Conservation (phyloP, 2,329 filamentous ascomycete genomes). For the Lithohypha guttulata region DNA sequence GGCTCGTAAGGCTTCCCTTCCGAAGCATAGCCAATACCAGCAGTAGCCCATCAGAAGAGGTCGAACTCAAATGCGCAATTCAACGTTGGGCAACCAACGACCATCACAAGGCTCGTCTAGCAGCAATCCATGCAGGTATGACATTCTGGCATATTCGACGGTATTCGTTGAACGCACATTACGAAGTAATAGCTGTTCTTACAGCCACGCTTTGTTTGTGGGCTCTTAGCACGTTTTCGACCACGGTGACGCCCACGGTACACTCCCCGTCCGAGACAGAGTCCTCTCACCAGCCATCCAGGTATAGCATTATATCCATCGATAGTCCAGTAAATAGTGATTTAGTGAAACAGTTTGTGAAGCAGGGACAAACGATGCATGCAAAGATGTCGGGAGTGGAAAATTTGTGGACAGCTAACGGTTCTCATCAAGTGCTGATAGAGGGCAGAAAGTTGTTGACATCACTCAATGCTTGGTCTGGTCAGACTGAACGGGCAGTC, state of each 20-base stretch:
- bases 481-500: constrained; percentile 9
- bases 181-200: constrained; percentile 36
- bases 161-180: constrained; percentile 38
- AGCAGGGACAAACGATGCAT: constrained; percentile 38
- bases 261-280: constrained; percentile 18
- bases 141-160: constrained; percentile 43
- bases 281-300: constrained; percentile 24
- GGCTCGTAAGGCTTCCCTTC: constrained; percentile 24
- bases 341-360: constrained; percentile 46
- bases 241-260: not conserved
- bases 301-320: constrained; percentile 34
- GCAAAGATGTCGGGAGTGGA: constrained; percentile 44
- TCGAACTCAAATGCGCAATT: constrained; percentile 26
- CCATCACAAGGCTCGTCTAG: constrained; percentile 45
- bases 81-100: constrained; percentile 41
- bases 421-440: constrained; percentile 9
- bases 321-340: constrained; percentile 48
- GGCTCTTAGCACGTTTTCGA: constrained; percentile 34
- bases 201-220: constrained; percentile 38
- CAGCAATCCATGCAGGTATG: constrained; percentile 43
- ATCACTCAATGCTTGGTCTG: constrained; percentile 6
- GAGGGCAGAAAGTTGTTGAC: constrained; percentile 13
- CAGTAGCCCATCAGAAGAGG: constrained; percentile 25
- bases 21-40: constrained; percentile 23
- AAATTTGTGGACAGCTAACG: constrained; percentile 24